Base-by-base conservation (phyloP, 805 yeast species). In the Wickerhamomyces chambardii region DNA sequence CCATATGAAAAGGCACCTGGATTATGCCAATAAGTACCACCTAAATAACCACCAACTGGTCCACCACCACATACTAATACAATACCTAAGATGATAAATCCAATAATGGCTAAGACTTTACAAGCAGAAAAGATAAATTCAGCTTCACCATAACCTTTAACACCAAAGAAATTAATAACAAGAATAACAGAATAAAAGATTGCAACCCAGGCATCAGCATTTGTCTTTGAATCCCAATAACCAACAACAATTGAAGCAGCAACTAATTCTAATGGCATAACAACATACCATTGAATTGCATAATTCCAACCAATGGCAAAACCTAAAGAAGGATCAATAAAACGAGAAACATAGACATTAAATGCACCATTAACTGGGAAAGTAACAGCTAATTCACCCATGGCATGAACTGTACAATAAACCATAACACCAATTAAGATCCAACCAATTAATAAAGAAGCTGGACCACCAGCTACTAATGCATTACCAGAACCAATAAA, bases 401-500 rank as follows among this genome's bases (percentile, higher is more conserved):
- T 55, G 4, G 81, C 72, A 55, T 70, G 73, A 44, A 68, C 66
- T 32, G 73, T 72, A 36, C 62, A 55, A 48, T 56, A 71, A 15
- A 72, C 64, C 59, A 70, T 63, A 11, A 67, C 41, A 21, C 74
- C 71, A 14, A 72, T 66, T 22, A 74, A 52, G 34, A 56, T 49
- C 65, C 77, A 70, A 43, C 78, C 78, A 30, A 75, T 65, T 39
- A 75, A 48, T 15, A 76, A 49, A 36, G 75, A 70, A 4, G 79
- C 85, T 15, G 86, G 84, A 29, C 86, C 86, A 44, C 82, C 83
- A 27, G 75, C 68, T 34, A 66, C 47, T 41, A 80, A 59, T 4
- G 82, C 74, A 10, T 62, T 59, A 42, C 85, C 86, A 19, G 84
- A 70, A 50, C 85, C 84, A 34, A 83, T 80, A 44, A 83, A 75